Conservation (phyloP, 805 yeast genomes). For the Cyberlindnera americana region DNA sequence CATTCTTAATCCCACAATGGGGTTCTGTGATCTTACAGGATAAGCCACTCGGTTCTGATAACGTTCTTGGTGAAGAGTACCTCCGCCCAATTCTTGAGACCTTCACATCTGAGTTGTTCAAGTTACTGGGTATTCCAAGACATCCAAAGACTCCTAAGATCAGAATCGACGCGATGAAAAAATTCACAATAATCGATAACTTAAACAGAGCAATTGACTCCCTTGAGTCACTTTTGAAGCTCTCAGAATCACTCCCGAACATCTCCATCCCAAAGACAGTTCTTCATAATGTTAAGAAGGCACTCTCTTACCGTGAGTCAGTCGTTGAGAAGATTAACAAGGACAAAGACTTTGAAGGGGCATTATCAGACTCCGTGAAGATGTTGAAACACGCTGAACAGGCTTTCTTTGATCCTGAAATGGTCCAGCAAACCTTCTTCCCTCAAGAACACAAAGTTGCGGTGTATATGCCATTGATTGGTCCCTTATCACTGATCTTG, state of each 20-base stretch:
- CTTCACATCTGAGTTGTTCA: slow-evolving; percentile 73
- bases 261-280: slow-evolving; percentile 84
- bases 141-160: slow-evolving; percentile 55
- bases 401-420: slow-evolving; percentile 90
- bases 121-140: slow-evolving; percentile 65
- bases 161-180: slow-evolving; percentile 62
- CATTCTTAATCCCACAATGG: slow-evolving; percentile 84
- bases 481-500: slow-evolving; percentile 74
- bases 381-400: slow-evolving; percentile 37
- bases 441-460: slow-evolving; percentile 96
- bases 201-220: slow-evolving; percentile 63
- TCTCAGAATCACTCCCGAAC: slow-evolving; percentile 64
- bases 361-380: slow-evolving; percentile 53
- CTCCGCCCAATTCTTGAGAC: slow-evolving; percentile 58
- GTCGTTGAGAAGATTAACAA: slow-evolving; percentile 29
- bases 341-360: slow-evolving; percentile 38
- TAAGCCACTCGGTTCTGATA: slow-evolving; percentile 26
- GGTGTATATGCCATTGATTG: slow-evolving; percentile 84
- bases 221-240: slow-evolving; percentile 64
- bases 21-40: slow-evolving; percentile 52
- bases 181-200: slow-evolving; percentile 57
- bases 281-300: slow-evolving; percentile 46
- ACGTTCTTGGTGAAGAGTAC: slow-evolving; percentile 38
- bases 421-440: slow-evolving; percentile 93
- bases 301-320: slow-evolving; percentile 39